phyloP scores from a whole-genome alignment of 2,329 filamentous ascomycete species.

The Trichoderma sp. region DNA sequence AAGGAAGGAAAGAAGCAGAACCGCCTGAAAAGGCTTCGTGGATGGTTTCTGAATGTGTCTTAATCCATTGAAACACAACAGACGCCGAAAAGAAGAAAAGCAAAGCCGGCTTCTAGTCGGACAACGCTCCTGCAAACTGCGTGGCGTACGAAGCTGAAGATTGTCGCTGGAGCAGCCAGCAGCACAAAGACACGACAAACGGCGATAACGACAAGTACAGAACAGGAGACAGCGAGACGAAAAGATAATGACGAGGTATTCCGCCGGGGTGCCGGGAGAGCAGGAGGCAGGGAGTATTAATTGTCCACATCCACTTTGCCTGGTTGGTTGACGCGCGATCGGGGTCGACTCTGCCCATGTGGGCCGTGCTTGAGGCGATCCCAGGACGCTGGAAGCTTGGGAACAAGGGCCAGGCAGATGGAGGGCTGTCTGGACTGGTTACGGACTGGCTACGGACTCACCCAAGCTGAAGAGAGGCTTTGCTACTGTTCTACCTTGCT shows the following conservation, averaged over 20 bases:
- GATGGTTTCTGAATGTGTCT: not conserved
- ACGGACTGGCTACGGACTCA: not conserved
- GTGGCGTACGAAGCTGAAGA: constrained; percentile 9
- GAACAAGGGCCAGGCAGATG: constrained; percentile 10
- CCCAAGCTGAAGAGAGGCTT: not conserved
- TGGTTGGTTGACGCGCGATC: constrained; percentile 21
- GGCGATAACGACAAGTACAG: constrained; percentile 2
- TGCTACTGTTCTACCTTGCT: not conserved
- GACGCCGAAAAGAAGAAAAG: not conserved
- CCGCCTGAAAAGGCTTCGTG: constrained; percentile 1
- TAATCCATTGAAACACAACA: constrained; percentile 11
- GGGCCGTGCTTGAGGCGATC: constrained; percentile 22
- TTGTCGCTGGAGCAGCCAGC: not conserved
- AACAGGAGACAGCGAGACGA: constrained; percentile 18
- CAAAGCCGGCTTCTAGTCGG: not conserved
- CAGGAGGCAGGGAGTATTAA: constrained; percentile 19
- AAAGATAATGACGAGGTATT: constrained; percentile 18
- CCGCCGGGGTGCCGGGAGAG: constrained; percentile 10
- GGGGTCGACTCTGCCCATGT: constrained; percentile 19
- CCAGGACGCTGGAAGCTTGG: constrained; percentile 19
- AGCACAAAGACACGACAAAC: not conserved
- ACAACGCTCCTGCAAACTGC: not conserved
- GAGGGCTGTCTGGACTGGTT: not conserved
- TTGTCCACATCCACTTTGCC: constrained; percentile 19
- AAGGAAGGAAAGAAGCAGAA: constrained; percentile 18